Evolutionary conservation across 2,329 filamentous ascomycete genomes (phyloP), one percentile per base, ranked within the genome.

Genomic region (Fusarium neocosmosporiellum): DNA sequence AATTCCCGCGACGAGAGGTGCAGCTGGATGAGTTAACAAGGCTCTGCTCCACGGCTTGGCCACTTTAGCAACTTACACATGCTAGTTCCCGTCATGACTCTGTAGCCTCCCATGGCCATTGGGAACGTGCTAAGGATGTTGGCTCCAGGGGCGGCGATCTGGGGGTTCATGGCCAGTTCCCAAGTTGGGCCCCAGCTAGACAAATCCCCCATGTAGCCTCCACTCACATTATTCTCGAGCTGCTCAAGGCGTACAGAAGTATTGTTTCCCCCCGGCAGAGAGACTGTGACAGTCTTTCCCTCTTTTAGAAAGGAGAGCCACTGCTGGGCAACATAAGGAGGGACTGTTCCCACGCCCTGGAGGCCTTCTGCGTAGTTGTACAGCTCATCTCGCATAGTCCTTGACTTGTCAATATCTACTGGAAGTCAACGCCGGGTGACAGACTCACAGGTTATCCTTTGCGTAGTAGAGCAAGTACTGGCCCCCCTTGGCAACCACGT

Each of bases 111-210:
- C n/a, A 59, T 24, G 7, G 37, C 37, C n/a, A 24, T 3, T 1
- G 61, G 61, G 13, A 31, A 64, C 1, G 61, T 59, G 22, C 37
- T 37, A 4, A 64, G 53, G 6, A 64, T 46, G 2, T 64, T 64
- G 14, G 61, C 37, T 18, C 61, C 61, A 5, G 61, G 61, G 2
- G 53, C 61, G 13, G 61, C 31, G 7, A 64, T n/a, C 22, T 59
- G 24, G 8, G 61, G 31, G 7, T 33, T 59, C 53, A 58, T 36
- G 1, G 20, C 22, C 9, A 64, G 39, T 14, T 64, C 53, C 61
- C 61, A 64, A 1, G 10, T 48, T 7, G 61, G 61, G n/a, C 61
- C 61, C 61, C 61, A 64, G 39, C 29, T 36, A 2, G 61, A 59
- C 7, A 64, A 36, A 18, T 59, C 55, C 4, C 36, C 55, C 55